Percentiles rank a stretch among this genome's conserved stretches.
Evolutionary conservation across 2,329 filamentous ascomycete genomes (phyloP).

Genomic region (Botrytis fabae): DNA sequence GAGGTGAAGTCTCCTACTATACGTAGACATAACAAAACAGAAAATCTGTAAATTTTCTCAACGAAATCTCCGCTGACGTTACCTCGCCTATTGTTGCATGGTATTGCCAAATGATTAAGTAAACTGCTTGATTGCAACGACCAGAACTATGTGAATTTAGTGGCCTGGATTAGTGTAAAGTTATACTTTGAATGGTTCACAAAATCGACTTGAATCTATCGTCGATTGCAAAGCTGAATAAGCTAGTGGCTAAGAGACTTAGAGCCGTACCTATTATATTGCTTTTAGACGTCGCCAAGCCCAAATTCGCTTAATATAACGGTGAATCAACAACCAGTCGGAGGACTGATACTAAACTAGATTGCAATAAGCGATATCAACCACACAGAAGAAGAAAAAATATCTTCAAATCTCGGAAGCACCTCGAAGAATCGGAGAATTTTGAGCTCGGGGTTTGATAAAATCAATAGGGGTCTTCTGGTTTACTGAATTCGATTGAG

Average conservation of each 20-base stretch:
- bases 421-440: background rate
- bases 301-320: background rate
- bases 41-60: background rate
- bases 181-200: background rate
- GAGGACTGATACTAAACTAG: background rate
- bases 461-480: background rate
- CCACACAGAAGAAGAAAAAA: background rate
- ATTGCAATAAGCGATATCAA: background rate
- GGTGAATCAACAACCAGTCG: background rate
- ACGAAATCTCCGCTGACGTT: background rate
- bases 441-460: background rate
- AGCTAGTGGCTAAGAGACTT: background rate
- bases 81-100: background rate
- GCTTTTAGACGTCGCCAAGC: background rate
- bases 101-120: no score
- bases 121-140: no score
- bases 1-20: background rate
- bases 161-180: background rate
- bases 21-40: background rate
- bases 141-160: no score
- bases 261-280: background rate
- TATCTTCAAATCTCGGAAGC: background rate
- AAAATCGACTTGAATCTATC: no score
- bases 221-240: background rate
- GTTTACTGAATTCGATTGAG: background rate